Evolutionary conservation across 371 early-diverging fungal genomes (phyloP), one percentile per base, ranked within the genome.

Genomic region (Mucor circinelloides): DNA sequence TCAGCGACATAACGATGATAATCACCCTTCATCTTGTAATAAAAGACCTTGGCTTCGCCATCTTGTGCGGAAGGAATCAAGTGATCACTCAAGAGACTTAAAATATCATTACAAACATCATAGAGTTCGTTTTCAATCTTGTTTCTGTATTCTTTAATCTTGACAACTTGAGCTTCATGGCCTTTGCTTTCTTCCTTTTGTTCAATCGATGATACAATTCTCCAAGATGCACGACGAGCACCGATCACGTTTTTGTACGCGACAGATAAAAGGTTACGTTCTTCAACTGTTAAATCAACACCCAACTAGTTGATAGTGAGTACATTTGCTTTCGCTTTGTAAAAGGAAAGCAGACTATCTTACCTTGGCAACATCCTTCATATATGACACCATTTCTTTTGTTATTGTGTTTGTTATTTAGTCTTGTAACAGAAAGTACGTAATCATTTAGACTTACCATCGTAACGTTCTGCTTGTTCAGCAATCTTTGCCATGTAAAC

Each of bases 21-120:
- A 83, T 99, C 99, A 63, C 99, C 99, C 91, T 97, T 99, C 99
- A 99, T 99, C 91, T 99, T 99, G 87, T 95, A 93, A 89, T 99
- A 99, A 85, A 99, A 99, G 69, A 99, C 99, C 87, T 93, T 94
- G 76, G 97, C 95, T 86, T 99, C 98, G 74, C 94, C 94, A 73
- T 91, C 89, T 64, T 88, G 85, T 58, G 96, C 96, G 66, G 85
- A 72, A 58, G 92, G 91, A 73, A 99, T 92, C 67, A 99, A 85
- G 81, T 96, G 85, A 32, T 90, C 82, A 76, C 95, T 90, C 59
- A 99, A 87, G 30, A 98, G 95, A 15, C 86, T 74, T 67, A 99
- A 90, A 64, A 99, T 96, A 80, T 99, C 99, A 46, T 88, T 80
- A 90, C 99, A 99, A 60, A 98, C 95, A 38, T 94, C 93, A 66